Evolutionary conservation across 2,329 filamentous ascomycete species (phyloP).

Genomic region (Ceratocystis smalleyi): DNA sequence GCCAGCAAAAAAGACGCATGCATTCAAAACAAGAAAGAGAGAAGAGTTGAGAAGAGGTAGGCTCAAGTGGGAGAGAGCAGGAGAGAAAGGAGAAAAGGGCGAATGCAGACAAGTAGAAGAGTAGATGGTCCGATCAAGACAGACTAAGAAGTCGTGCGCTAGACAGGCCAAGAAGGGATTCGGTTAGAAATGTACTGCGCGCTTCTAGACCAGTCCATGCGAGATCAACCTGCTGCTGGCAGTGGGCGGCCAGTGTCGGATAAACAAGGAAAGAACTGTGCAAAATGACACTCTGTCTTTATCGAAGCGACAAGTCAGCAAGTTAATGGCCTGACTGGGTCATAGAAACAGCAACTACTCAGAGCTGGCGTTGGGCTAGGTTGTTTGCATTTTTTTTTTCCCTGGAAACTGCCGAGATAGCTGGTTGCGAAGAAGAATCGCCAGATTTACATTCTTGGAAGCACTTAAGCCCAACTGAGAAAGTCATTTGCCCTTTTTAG

Average conservation of each 20-base stretch:
- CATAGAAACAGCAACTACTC: neutral
- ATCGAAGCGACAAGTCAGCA: neutral
- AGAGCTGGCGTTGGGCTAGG: neutral
- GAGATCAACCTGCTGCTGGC: neutral
- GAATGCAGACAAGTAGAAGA: neutral
- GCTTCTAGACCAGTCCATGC: slow-evolving; percentile 3
- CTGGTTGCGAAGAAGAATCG: neutral
- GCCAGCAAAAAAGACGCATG: neutral
- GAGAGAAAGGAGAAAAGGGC: neutral
- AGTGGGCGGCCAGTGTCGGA: neutral
- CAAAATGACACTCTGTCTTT: slow-evolving; percentile 2
- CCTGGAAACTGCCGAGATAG: neutral
- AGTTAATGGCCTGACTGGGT: neutral
- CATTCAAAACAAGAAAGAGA: neutral
- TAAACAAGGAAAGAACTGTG: neutral
- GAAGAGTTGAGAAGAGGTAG: neutral
- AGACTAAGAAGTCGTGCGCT: neutral
- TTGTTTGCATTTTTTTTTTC: neutral
- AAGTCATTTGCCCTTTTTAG: slow-evolving; percentile 6
- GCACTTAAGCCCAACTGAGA: slow-evolving; percentile 13
- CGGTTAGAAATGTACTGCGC: too few species aligned
- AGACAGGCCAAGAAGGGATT: too few species aligned
- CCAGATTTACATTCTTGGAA: slow-evolving; percentile 14
- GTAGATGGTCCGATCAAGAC: neutral
- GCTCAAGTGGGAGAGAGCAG: neutral